Evolutionary conservation across 2,329 filamentous ascomycete genomes (phyloP), one percentile per base, ranked within the genome.

Genomic region (Diatrype stigma): DNA sequence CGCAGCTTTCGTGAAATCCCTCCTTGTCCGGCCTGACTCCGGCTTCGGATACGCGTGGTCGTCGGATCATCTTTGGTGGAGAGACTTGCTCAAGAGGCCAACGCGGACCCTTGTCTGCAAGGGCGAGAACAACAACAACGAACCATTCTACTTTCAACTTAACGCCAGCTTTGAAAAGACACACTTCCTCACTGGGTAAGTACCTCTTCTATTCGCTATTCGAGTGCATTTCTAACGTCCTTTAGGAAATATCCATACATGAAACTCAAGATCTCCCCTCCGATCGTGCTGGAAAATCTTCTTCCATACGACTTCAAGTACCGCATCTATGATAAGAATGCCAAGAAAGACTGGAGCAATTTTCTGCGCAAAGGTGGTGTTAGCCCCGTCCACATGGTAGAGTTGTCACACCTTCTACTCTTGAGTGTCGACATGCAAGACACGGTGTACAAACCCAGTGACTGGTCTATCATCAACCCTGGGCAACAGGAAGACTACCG

Each of bases 241-340:
- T 30, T 30, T 52, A 88, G 85, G 51, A 81, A 86, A 54, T 99
- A 99, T 65, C 94, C 94, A 0, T 94, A 94, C 68, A 97, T 99
- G 94, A 86, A 85, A 52, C 79, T 99, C 57, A 89, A 92, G 59
- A 80, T 99, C 2, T 96, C 90, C 22, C 93, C 94, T 0, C 94
- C 95, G 0, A 84, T 99, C 14, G 93, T 96, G 46, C 80, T 99
- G 4, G 93, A 99, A 68, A 99, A 99, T 59, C 74, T 99, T 42
- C 73, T 99, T 35, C 94, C 94, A 0, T 97, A 94, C 65, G 94
- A 99, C 70, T 99, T 99, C 82, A 97, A 99, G 70, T 99, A 99
- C 69, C 85, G 93, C 50, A 97, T 99, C 50, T 99, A 97, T 65
- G 94, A 99, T 74, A 96, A 95, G 74, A 95, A 96, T 68, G 96